A percentile compares a stretch with the other conserved stretches of the same genome.
Conservation (phyloP, 1,284 basidiomycete genomes). For the Veloboletus limbatus region DNA sequence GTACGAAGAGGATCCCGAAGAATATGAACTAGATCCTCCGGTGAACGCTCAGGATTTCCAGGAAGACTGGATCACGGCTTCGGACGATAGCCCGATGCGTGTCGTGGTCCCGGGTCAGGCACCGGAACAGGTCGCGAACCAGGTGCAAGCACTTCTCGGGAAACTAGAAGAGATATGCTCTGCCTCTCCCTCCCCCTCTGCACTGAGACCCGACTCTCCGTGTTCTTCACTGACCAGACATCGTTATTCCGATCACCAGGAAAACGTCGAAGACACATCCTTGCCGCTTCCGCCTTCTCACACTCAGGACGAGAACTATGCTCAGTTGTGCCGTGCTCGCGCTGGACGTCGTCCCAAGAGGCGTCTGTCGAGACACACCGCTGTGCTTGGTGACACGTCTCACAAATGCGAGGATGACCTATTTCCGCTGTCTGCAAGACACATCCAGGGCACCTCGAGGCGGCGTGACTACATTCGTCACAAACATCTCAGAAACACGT, state of each 20-base stretch:
- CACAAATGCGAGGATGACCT: conserved; percentile 22
- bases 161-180: conserved; percentile 20
- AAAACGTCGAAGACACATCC: neutral
- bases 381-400: neutral
- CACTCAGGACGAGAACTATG: conserved; percentile 17
- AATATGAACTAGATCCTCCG: conserved; percentile 31
- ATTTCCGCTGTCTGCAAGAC: conserved; percentile 15
- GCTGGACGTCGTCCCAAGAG: conserved; percentile 13
- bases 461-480: conserved; percentile 31
- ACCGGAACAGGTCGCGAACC: conserved; percentile 22
- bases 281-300: neutral
- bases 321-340: neutral
- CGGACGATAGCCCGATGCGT: conserved; percentile 33
- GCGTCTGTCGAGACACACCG: conserved; percentile 2
- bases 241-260: conserved; percentile 1
- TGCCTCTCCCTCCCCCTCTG: neutral
- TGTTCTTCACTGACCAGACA: conserved; percentile 4
- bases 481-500: conserved; percentile 30
- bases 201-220: neutral
- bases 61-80: conserved; percentile 34
- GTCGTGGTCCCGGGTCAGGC: conserved; percentile 40
- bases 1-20: conserved; percentile 35
- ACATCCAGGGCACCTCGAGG: conserved; percentile 27
- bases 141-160: conserved; percentile 23
- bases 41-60: conserved; percentile 32